Percentiles rank a stretch among this genome's conserved stretches.
Evolutionary conservation across 2,329 filamentous ascomycete species (phyloP).

Genomic region (Trichoderma guizhouense): DNA sequence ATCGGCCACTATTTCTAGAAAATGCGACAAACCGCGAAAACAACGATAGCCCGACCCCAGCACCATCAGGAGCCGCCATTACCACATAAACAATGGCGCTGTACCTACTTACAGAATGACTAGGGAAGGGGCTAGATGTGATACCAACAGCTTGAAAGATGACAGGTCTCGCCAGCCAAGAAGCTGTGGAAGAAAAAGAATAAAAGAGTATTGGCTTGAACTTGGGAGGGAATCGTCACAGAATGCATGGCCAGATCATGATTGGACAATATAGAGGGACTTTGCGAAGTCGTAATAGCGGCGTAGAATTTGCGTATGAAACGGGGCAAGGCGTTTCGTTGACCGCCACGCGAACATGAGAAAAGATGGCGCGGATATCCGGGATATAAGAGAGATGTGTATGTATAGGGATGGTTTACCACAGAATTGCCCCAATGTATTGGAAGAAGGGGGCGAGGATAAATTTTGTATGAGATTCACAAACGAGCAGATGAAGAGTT

Average conservation of each 20-base stretch:
- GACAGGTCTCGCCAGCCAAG: not conserved
- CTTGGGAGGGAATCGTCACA: not conserved
- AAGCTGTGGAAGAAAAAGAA: not conserved
- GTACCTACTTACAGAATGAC: not conserved
- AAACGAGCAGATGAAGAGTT: not conserved
- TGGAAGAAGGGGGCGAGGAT: not conserved
- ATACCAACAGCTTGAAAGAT: not conserved
- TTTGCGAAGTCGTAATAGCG: not conserved
- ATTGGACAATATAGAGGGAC: conserved; percentile 4
- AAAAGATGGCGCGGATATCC: conserved; percentile 5
- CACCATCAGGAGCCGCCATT: conserved; percentile 29
- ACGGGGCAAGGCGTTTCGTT: conserved; percentile 15
- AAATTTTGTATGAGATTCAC: not conserved
- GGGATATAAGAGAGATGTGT: not conserved
- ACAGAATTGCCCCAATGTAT: not conserved
- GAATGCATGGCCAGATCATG: not conserved
- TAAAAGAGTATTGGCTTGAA: not conserved
- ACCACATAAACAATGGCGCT: conserved; percentile 26
- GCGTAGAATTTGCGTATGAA: conserved; percentile 12
- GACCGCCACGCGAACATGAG: not conserved
- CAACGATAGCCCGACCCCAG: conserved; percentile 22
- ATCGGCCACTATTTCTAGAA: conserved; percentile 52
- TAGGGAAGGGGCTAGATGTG: not conserved
- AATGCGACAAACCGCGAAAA: conserved; percentile 28
- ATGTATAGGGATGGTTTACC: not conserved